Evolutionary conservation across 1,284 basidiomycete genomes (phyloP).

Genomic region (Sporisorium reilianum): DNA sequence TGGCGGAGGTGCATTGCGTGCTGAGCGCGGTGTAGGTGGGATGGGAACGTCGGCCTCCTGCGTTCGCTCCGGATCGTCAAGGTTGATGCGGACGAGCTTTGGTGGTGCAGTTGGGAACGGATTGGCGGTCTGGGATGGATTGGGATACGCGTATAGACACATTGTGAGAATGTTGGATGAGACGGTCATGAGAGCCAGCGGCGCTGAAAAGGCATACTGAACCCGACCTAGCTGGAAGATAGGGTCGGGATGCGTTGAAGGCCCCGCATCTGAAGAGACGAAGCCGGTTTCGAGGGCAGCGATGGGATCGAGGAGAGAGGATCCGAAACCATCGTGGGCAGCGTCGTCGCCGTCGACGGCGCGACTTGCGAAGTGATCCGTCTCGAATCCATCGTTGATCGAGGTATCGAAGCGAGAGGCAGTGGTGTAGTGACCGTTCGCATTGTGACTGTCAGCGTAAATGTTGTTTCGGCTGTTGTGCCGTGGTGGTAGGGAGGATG

Average conservation of each 20-base stretch:
- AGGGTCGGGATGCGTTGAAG: conserved; percentile 37
- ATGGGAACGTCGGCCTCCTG: conserved; percentile 63
- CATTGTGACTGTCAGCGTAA: not conserved
- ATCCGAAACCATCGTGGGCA: conserved; percentile 12
- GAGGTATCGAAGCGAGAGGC: conserved; percentile 10
- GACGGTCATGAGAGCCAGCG: conserved; percentile 61
- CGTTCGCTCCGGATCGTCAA: conserved; percentile 64
- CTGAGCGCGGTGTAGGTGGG: conserved; percentile 49
- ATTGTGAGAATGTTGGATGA: conserved; percentile 66
- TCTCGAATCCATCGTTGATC: conserved; percentile 43
- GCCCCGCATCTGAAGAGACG: conserved; percentile 52
- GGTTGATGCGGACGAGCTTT: conserved; percentile 63
- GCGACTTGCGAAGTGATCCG: not conserved
- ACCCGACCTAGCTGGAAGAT: conserved; percentile 67
- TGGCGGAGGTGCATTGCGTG: conserved; percentile 45
- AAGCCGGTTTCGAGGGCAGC: conserved; percentile 63
- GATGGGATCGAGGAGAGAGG: conserved; percentile 43
- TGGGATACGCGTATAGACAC: conserved; percentile 58
- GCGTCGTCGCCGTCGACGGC: not conserved
- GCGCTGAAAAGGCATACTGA: conserved; percentile 67
- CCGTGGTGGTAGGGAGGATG: not conserved
- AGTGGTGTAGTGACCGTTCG: conserved; percentile 12
- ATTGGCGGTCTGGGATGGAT: conserved; percentile 19
- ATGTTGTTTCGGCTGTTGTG: conserved; percentile 2
- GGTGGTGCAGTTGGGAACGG: conserved; percentile 42